Conservation (phyloP, 2,329 filamentous ascomycete genomes). For the Aspergillus fischeri region DNA sequence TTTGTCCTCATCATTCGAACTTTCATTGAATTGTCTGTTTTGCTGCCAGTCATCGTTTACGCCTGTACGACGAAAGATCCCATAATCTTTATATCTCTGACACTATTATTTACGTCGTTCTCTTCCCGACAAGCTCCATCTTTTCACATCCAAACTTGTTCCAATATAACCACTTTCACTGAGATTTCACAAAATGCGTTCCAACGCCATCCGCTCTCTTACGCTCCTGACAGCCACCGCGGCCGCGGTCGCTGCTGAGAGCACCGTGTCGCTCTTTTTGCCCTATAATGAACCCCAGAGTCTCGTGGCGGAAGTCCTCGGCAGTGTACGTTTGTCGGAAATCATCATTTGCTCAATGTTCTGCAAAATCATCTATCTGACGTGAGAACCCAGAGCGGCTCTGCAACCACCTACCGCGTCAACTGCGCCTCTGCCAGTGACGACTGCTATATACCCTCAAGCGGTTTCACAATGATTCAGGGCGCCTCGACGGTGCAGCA, state of each 20-base stretch:
- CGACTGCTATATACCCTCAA: constrained; percentile 8
- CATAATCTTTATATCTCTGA: neutral
- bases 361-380: neutral
- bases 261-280: constrained; percentile 19
- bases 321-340: neutral
- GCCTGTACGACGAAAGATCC: neutral
- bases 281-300: constrained; percentile 3
- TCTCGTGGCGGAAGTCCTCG: neutral
- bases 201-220: neutral
- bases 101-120: neutral
- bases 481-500: constrained; percentile 6
- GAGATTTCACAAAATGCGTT: neutral
- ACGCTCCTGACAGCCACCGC: neutral
- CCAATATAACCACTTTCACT: neutral
- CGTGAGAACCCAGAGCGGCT: constrained; percentile 8
- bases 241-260: constrained; percentile 9
- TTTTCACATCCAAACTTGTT: neutral
- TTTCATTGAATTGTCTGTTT: neutral
- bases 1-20: neutral
- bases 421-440: constrained; percentile 8
- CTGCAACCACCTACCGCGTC: constrained; percentile 17
- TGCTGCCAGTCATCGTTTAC: neutral
- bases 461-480: constrained; percentile 9
- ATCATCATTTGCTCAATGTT: neutral
- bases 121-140: neutral